Evolutionary conservation across 78 protist species (phyloP).

Genomic region (Chrysochromulina tobinii): DNA sequence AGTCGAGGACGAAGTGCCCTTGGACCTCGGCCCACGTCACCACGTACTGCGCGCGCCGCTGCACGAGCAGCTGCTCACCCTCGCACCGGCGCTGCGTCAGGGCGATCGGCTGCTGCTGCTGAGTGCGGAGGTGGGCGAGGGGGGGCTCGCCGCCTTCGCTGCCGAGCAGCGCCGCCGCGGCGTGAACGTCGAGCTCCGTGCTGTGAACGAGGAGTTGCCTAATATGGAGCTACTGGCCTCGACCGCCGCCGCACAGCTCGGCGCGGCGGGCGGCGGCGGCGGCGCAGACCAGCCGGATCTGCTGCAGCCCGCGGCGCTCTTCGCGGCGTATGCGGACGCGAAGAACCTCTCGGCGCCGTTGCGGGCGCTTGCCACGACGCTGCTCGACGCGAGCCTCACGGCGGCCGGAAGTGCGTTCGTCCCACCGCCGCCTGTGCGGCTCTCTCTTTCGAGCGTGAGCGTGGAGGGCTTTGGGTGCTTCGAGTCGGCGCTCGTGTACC

Average conservation of each 20-base stretch:
- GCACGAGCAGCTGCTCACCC: not conserved
- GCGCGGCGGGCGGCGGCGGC: no score
- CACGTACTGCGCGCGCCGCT: not conserved
- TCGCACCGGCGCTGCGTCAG: no score
- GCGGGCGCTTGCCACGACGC: not conserved
- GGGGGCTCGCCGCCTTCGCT: not conserved
- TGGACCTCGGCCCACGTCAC: not conserved
- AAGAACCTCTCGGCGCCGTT: not conserved
- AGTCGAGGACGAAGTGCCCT: not conserved
- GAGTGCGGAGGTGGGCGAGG: not conserved
- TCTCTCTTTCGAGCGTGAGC: not conserved
- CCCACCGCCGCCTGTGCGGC: not conserved
- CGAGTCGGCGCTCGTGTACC: not conserved
- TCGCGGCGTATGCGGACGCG: not conserved
- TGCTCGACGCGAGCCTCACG: not conserved
- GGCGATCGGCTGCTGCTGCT: no score
- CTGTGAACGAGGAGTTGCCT: no score
- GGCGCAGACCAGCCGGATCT: no score
- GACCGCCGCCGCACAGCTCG: no score
- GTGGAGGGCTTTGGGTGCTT: not conserved
- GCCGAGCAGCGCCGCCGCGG: not conserved
- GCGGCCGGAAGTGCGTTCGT: not conserved
- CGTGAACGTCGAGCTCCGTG: no score
- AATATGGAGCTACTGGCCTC: no score
- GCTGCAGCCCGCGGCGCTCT: not conserved